Base-by-base conservation (phyloP, 768 basidiomycete species). In the Lyophyllum semitale region DNA sequence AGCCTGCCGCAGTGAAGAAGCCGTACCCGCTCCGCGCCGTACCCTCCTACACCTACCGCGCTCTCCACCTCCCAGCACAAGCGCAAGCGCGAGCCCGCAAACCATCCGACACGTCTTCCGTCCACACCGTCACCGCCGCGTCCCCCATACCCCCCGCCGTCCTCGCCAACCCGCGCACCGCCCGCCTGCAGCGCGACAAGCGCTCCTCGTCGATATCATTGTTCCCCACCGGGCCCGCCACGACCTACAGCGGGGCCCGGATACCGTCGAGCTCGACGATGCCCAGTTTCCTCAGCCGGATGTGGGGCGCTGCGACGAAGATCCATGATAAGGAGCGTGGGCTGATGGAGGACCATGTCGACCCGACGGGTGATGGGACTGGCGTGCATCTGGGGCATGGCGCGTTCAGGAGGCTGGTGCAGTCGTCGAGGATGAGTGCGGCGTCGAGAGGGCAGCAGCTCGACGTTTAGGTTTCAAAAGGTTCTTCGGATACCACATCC, bases 291-390 rank as follows among this genome's bases (percentile, higher is more conserved):
- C 73, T 89, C 46, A 88, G 84, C 61, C 79, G 88, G 26, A 88
- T 90, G 85, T 89, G 88, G 84, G 88, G 81, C 32, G 84, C 81
- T 11, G 84, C 85, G 47, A 73, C 53, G 65, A 67, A 61, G 58
- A 55, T 41, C 32, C 66, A 63, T 22, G 69, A 70, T 43, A 64
- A 65, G 59, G 64, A 63, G 32, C 55, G 54, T 12, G 57, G 59
- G n/a, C 40, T 50, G 4, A 32, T 32, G 12, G 57, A 53, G 25
- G 61, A 59, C 8, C 32, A 42, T 29, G 51, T 54, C 26, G 56
- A 59, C 23, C 49, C 62, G 9, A 51, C 51, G 37, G 59, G 55
- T 17, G 58, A 63, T 43, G 58, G 55, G 42, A 63, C 64, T 22
- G 63, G 58, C 17, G 49, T 51, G 25, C 56, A 54, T 25, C 57